These are phyloP conservation scores for Boletus speciosus DNA, from an alignment of 768 basidiomycete species.

Conservation along the genomic window DNA sequence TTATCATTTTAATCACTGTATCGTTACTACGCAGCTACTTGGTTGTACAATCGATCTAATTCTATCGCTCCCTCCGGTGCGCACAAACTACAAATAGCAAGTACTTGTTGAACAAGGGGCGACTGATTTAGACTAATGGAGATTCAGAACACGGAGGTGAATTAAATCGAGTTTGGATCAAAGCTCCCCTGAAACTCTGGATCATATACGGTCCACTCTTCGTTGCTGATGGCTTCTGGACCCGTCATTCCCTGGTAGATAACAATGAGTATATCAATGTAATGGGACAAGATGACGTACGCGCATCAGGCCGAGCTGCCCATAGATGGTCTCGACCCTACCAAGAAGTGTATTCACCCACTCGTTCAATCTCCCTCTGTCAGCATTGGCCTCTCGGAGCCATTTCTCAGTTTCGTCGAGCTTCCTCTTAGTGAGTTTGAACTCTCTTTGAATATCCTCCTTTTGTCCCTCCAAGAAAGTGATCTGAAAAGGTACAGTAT, in stretches of 20 bases:
- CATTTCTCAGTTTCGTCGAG: slow-evolving; percentile 19
- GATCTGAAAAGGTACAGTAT: slow-evolving; percentile 6
- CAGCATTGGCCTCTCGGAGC: slow-evolving; percentile 16
- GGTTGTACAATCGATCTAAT: neutral
- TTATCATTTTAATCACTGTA: slow-evolving; percentile 11
- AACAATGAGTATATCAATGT: neutral
- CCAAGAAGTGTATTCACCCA: slow-evolving; percentile 10
- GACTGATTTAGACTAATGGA: neutral
- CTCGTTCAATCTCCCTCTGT: slow-evolving; percentile 10
- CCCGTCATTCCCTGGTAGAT: slow-evolving; percentile 10
- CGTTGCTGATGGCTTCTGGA: neutral
- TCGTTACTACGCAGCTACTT: neutral
- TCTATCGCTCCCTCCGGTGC: too few species aligned
- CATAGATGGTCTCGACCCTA: slow-evolving; percentile 8
- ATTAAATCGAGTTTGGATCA: neutral
- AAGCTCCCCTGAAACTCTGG: neutral
- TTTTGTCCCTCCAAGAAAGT: slow-evolving; percentile 15
- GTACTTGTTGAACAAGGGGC: neutral
- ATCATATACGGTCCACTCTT: slow-evolving; percentile 3
- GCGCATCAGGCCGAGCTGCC: slow-evolving; percentile 8
- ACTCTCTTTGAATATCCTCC: slow-evolving; percentile 13
- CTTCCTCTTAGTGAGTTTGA: slow-evolving; percentile 9
- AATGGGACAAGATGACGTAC: slow-evolving; percentile 1
- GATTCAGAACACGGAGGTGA: neutral
- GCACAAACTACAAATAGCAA: neutral